A percentile compares a stretch with the other conserved stretches of the same genome.
Evolutionary conservation across 176 grass and related monocot genomes (phyloP).

Genomic region (Pharus latifolius): DNA sequence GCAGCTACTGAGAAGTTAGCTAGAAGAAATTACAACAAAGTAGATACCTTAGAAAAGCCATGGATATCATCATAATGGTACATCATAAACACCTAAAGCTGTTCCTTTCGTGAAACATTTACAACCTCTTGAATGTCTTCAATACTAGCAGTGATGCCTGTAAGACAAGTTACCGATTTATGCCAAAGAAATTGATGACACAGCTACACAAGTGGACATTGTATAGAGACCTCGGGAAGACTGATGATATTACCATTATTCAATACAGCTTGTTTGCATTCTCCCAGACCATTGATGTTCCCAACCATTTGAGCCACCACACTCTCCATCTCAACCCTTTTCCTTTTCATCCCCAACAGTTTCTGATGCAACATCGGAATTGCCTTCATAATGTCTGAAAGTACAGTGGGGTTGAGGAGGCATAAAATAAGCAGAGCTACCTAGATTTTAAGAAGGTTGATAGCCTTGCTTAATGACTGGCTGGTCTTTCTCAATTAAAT

Average conservation of each 20-base stretch:
- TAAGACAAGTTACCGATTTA: neutral
- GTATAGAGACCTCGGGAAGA: neutral
- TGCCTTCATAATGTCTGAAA: slow-evolving; percentile 25
- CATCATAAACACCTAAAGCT: neutral
- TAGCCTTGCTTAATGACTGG: neutral
- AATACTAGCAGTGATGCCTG: neutral
- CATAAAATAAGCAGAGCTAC: neutral
- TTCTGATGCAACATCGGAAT: slow-evolving; percentile 25
- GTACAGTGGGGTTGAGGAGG: neutral
- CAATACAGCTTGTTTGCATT: neutral
- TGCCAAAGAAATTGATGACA: neutral
- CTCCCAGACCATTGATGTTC: neutral
- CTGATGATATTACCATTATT: neutral
- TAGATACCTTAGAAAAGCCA: neutral
- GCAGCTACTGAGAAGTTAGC: slow-evolving; percentile 11
- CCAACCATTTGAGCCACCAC: neutral
- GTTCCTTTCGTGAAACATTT: neutral
- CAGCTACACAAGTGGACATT: neutral
- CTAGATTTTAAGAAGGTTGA: neutral
- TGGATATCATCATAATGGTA: neutral
- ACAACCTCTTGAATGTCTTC: slow-evolving; percentile 15
- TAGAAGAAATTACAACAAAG: neutral
- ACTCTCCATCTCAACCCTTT: neutral
- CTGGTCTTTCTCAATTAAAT: neutral
- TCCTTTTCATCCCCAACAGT: slow-evolving; percentile 16